Evolutionary conservation across 2,329 filamentous ascomycete species (phyloP).

Genomic region (Talaromyces atroroseus): DNA sequence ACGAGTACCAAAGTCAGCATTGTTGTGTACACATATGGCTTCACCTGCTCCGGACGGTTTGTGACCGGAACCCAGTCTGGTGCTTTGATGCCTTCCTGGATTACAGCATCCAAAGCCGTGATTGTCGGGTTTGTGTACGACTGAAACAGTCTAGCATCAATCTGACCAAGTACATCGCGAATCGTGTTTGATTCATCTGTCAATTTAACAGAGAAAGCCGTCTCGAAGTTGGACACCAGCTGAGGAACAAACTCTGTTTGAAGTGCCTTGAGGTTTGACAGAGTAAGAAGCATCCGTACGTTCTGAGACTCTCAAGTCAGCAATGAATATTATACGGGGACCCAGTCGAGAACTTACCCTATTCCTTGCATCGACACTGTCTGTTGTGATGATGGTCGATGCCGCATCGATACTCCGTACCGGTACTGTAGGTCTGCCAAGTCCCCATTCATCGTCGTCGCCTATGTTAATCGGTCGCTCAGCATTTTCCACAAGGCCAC

Average conservation of each 20-base stretch:
- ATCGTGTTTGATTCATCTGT: conserved; percentile 92
- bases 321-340: not conserved
- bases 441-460: conserved; percentile 48
- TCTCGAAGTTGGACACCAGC: conserved; percentile 89
- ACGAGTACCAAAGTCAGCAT: conserved; percentile 82
- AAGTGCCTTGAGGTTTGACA: conserved; percentile 84
- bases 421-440: conserved; percentile 36
- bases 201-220: conserved; percentile 86
- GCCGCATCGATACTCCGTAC: conserved; percentile 27
- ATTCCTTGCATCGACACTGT: conserved; percentile 50
- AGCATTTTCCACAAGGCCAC: conserved; percentile 95
- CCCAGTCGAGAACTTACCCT: conserved; percentile 37
- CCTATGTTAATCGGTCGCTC: conserved; percentile 66
- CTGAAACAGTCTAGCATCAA: conserved; percentile 84
- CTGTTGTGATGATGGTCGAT: conserved; percentile 41
- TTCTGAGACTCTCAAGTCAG: conserved; percentile 50
- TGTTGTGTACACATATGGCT: conserved; percentile 82
- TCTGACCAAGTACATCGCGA: conserved; percentile 81
- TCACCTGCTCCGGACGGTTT: conserved; percentile 63
- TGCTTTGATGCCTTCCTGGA: conserved; percentile 66
- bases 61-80: conserved; percentile 64
- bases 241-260: conserved; percentile 76
- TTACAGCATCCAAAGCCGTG: conserved; percentile 61
- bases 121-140: conserved; percentile 80
- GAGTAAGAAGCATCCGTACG: conserved; percentile 84